Base-by-base conservation (phyloP, 208 protist genomes). In the Eutreptiella sp. region DNA sequence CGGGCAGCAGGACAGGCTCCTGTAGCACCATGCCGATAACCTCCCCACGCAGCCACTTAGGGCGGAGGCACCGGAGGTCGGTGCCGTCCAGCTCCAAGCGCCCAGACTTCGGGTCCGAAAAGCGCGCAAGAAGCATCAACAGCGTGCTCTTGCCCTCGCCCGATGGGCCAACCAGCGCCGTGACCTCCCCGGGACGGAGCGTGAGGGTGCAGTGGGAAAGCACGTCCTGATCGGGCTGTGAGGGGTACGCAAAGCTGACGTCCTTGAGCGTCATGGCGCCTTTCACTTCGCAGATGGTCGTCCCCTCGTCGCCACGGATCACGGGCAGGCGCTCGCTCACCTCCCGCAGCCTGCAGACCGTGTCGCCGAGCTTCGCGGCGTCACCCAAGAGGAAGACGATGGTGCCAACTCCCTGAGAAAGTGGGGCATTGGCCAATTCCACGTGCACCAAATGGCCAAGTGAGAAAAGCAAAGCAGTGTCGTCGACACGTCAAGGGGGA, bases 1-100 rank as follows among this genome's bases (percentile, higher is more conserved):
- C 83, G 33, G 70, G 77, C 70, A 96, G 96, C 2, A 96, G 79
- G 31, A 84, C 68, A 1, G 84, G 84, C 64, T 90, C 81, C 73
- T 90, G 82, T 58, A 81, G 54, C 31, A 89, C 79, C 33, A 87
- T 72, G 50, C 73, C 81, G 28, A 90, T 63, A n/a, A n/a, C n/a
- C 42, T 83, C 73, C 46, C 65, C 19, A 9, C 80, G 84, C 75
- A 86, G 83, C 50, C 45, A 54, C 1, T 46, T 21, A 27, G 81
- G 76, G 66, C 78, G 70, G 0, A 90, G 45, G 2, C 46, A 38
- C 3, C 38, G 46, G 42, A 91, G 45, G 52, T 77, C 57, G 36
- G 75, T 69, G 16, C 75, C 75, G 36, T 89, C 85, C n/a, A 91
- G 46, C 26, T 45, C 38, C 38, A 91, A 70, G 16, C 52, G 35